Evolutionary conservation across 169 alveolate species (phyloP), one percentile per base, ranked within the genome.

Genomic region (Plasmodium yoelii): DNA sequence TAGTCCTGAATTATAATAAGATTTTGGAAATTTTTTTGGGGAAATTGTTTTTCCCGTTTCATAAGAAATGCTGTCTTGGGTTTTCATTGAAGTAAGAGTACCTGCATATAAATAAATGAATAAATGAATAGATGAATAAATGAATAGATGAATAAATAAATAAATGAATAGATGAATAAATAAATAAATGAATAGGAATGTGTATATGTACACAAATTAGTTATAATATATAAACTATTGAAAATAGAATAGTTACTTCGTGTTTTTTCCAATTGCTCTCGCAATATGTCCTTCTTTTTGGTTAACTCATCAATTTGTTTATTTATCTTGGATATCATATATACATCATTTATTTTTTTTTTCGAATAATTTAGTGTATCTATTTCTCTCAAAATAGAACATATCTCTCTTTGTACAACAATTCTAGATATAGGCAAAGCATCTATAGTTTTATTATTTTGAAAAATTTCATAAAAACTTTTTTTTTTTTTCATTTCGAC

Each of bases 401-500:
- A 82, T 2, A 82, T 82, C 28, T 82, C 90, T 12, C 84, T 59
- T 42, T 82, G 90, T 0, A 82, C 84, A 3, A 82, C 68, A 4
- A 68, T 57, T 39, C 90, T 84, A 18, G 90, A 67, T 19, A 82
- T 68, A 7, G 90, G 84, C 47, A 82, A 56, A 39, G 80, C 15
- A 24, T 82, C 90, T 12, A 82, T 55, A 22, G 47, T 65, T 65
- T 82, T 82, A 46, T 65, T 82, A 46, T 82, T 82, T 26, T 10
- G 55, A 55, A 67, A 82, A 51, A 82, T 65, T 53, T 82, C 90
- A 39, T 82, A 22, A 24, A 82, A 82, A 34, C 84, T 82, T 34
- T 67, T 69, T 28, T 68, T 53, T 60, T 82, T 82, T 24, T 82
- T 82, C 84, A 53, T 82, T 65, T 82, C 90, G 1, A 82, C 80